Base-by-base conservation (phyloP, 495 filamentous ascomycete species). In the Emericellopsis terricola region DNA sequence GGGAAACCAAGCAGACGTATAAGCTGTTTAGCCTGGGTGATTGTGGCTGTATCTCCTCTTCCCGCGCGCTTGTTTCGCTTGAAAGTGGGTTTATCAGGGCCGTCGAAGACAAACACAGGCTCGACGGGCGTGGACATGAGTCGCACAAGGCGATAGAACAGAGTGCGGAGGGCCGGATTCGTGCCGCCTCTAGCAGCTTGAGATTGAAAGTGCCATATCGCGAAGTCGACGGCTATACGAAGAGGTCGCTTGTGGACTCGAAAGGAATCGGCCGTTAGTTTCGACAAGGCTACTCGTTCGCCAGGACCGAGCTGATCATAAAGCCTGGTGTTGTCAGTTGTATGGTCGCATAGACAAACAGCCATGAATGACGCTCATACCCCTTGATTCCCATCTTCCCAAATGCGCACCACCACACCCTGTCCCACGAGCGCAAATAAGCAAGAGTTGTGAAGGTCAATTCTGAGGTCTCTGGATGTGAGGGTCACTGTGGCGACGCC, bases 181-280 rank as follows among this genome's bases (percentile, higher is more conserved):
- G 70, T 71, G 31, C 91, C 91, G 15, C 89, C 72, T 74, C 77
- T 70, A 13, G 80, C 76, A 6, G 83, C 74, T 42, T 91, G 85
- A 6, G 77, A 75, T 46, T 99, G 89, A 46, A 94, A 96, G 15
- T 93, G 76, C 91, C 91, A 99, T 50, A 99, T 94, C 0, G 84
- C 84, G 39, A 89, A 78, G 50, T 99, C 91, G 33, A 99, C 81
- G 14, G 91, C 91, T 18, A 99, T 62, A 10, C 85, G 74, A 5
- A 96, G 61, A 0, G 89, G 84, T 3, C 76, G 68, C 15, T 69
- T 64, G 27, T 67, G 72, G 20, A 68, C 52, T 41, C 84, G 75
- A 38, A 86, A 65, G 37, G 81, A 74, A 13, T 78, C 64, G 24
- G 82, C 64, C 19, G 85, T 77, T 33, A 94, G 64, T 45, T 82